A percentile compares a stretch with the other conserved stretches of the same genome.
Evolutionary conservation across 2,329 filamentous ascomycete genomes (phyloP).

Genomic region (Neocatenulostroma microsporum): DNA sequence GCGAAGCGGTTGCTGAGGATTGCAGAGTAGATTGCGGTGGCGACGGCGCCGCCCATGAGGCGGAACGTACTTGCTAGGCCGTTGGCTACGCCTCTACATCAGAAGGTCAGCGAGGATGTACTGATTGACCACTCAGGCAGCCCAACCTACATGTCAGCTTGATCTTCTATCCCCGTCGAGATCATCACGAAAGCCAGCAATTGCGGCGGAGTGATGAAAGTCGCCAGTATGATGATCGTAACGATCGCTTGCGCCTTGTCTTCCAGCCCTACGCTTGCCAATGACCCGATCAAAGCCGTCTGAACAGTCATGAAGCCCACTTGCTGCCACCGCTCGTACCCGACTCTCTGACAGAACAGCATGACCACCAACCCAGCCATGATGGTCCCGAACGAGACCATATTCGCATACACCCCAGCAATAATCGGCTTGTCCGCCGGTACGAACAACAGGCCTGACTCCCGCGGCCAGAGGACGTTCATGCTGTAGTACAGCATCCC

Average conservation of each 20-base stretch:
- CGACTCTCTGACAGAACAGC: conserved; percentile 10
- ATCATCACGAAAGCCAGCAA: conserved; percentile 13
- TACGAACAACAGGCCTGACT: conserved; percentile 12
- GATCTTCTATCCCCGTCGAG: conserved; percentile 10
- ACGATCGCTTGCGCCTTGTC: conserved; percentile 11
- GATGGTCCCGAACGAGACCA: conserved; percentile 10
- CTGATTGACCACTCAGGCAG: too few relatives aligned
- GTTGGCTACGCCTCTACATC: conserved; percentile 10
- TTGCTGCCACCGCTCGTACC: conserved; percentile 12
- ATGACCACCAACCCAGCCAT: conserved; percentile 1
- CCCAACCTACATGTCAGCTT: conserved; percentile 8
- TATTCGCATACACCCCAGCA: conserved; percentile 12
- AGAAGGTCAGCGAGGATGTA: too few relatives aligned
- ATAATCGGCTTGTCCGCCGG: conserved; percentile 10
- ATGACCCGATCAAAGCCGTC: conserved; percentile 11
- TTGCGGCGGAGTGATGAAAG: conserved; percentile 11
- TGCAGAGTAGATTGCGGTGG: conserved; percentile 13
- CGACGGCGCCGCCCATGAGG: conserved; percentile 14
- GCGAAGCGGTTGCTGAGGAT: conserved; percentile 10
- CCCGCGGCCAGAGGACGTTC: conserved; percentile 13
- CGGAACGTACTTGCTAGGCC: conserved; percentile 12
- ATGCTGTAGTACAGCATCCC: conserved; percentile 14
- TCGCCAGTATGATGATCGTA: conserved; percentile 11
- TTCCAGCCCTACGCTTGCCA: conserved; percentile 9
- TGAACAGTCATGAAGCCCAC: conserved; percentile 13